Conservation (phyloP, 192 early-diverging fungal genomes). For the Oehlia diaphana region DNA sequence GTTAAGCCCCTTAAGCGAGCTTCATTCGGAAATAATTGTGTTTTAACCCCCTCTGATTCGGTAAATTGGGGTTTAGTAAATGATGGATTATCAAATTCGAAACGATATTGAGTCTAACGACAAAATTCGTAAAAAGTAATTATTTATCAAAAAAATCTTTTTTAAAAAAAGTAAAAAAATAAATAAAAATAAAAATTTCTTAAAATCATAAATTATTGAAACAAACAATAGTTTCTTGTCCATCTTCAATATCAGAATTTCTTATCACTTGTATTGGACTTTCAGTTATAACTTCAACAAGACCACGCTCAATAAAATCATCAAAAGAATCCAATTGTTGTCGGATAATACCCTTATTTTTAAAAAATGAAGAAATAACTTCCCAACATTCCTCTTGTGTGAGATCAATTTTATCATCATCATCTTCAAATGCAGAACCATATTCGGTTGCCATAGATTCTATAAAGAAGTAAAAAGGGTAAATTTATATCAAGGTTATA, state of each 20-base stretch:
- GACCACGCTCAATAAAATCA: constrained; percentile 92
- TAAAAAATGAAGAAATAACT: constrained; percentile 92
- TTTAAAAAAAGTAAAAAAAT: too few species aligned
- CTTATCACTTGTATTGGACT: constrained; percentile 76
- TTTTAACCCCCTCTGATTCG: constrained; percentile 76
- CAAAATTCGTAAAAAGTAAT: not conserved
- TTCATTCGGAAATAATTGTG: constrained; percentile 85
- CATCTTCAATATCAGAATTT: constrained; percentile 55
- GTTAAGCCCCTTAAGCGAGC: constrained; percentile 94
- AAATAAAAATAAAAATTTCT: too few species aligned
- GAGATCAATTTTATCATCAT: constrained; percentile 32
- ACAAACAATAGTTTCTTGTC: constrained; percentile 69
- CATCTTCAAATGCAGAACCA: not conserved
- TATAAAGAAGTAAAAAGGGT: not conserved
- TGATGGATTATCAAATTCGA: constrained; percentile 85
- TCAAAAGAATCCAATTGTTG: constrained; percentile 99
- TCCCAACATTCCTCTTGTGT: constrained; percentile 91
- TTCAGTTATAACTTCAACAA: constrained; percentile 95
- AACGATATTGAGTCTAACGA: not conserved
- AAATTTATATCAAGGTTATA: not conserved
- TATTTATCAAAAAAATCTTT: too few species aligned
- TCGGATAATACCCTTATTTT: constrained; percentile 92
- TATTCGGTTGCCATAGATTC: not conserved
- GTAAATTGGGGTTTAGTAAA: constrained; percentile 75
- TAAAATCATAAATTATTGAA: not conserved